A percentile compares a stretch with the other conserved stretches of the same genome.
Evolutionary conservation across 1,284 basidiomycete species (phyloP).

Genomic region (Veloboletus limbatus): DNA sequence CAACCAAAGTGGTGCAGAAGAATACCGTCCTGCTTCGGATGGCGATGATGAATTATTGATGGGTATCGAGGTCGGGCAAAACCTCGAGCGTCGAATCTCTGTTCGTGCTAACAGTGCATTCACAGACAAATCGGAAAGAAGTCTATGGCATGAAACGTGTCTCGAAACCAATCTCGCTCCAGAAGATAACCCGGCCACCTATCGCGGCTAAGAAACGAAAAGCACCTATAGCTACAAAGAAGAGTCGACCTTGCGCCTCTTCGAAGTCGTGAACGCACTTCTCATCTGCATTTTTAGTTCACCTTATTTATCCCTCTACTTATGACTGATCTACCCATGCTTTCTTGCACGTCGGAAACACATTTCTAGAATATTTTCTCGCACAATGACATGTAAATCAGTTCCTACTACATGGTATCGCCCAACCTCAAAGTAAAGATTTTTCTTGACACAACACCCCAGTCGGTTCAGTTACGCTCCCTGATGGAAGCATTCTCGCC

Average conservation of each 20-base stretch:
- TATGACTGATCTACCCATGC: conserved; percentile 4
- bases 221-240: conserved; percentile 11
- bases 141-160: conserved; percentile 32
- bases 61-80: conserved; percentile 44
- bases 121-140: conserved; percentile 37
- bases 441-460: not conserved
- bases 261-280: conserved; percentile 9
- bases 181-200: conserved; percentile 13
- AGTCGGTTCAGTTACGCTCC: conserved; percentile 17
- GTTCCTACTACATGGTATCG: conserved; percentile 1
- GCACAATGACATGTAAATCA: conserved; percentile 11
- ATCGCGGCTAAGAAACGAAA: conserved; percentile 25
- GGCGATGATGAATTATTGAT: conserved; percentile 59
- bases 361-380: conserved; percentile 1
- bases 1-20: conserved; percentile 19
- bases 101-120: conserved; percentile 9
- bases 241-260: conserved; percentile 9
- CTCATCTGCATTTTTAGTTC: not conserved
- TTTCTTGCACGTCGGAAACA: conserved; percentile 11
- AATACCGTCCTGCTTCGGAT: conserved; percentile 33
- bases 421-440: not conserved
- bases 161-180: conserved; percentile 4
- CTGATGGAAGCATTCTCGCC: conserved; percentile 33
- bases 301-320: conserved; percentile 18
- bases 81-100: not conserved